A percentile compares a stretch with the other conserved stretches of the same genome.
Conservation (phyloP, 768 basidiomycete genomes). For the Russula dissimulans region DNA sequence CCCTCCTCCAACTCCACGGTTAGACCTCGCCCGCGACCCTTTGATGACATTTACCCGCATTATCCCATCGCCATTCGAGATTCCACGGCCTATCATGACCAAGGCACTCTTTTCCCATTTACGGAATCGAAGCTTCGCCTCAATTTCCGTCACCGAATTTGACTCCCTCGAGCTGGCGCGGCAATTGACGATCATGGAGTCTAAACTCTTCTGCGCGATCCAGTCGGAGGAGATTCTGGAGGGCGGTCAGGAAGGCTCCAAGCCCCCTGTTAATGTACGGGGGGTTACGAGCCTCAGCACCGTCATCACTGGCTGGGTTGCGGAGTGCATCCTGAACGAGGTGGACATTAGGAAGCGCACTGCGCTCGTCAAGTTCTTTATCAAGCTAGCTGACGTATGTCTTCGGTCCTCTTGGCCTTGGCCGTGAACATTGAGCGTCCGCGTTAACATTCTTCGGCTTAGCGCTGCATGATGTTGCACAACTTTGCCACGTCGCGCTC, state of each 20-base stretch:
- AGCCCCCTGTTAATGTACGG: slow-evolving; percentile 61
- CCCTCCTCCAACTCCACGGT: slow-evolving; percentile 45
- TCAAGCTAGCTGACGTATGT: slow-evolving; percentile 86
- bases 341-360: slow-evolving; percentile 80
- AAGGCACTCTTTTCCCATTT: slow-evolving; percentile 64
- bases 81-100: slow-evolving; percentile 82
- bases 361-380: slow-evolving; percentile 75
- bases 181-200: slow-evolving; percentile 92
- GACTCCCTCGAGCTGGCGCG: slow-evolving; percentile 87
- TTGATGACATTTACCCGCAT: slow-evolving; percentile 61
- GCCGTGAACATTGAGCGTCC: background rate
- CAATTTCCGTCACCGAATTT: slow-evolving; percentile 78
- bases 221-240: slow-evolving; percentile 84
- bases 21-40: slow-evolving; percentile 61
- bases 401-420: background rate
- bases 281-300: slow-evolving; percentile 86
- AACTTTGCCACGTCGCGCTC: slow-evolving; percentile 93
- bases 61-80: slow-evolving; percentile 43
- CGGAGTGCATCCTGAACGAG: slow-evolving; percentile 89
- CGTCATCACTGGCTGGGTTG: slow-evolving; percentile 90
- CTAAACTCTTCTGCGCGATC: slow-evolving; percentile 76
- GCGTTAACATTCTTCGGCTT: slow-evolving; percentile 12
- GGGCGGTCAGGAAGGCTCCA: slow-evolving; percentile 61
- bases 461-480: slow-evolving; percentile 77
- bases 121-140: slow-evolving; percentile 51